Percentiles rank a stretch among this genome's conserved stretches.
Conservation (phyloP, 192 early-diverging fungal genomes). For the Neocallimastix lanati region DNA sequence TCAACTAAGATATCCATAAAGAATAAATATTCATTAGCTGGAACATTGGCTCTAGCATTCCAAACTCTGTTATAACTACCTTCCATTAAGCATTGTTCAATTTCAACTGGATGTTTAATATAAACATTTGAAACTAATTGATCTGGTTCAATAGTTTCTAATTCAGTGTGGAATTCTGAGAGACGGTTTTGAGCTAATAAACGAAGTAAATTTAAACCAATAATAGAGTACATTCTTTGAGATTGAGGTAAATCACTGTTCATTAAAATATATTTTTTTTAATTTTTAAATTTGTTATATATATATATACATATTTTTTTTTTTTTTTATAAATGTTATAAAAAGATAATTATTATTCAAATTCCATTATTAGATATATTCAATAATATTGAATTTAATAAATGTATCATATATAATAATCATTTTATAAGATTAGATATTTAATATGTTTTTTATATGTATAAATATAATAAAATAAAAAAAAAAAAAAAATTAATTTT, state of each 20-base stretch:
- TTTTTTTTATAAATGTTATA: no score
- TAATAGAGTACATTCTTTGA: slow-evolving; percentile 64
- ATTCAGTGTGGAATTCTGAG: slow-evolving; percentile 95
- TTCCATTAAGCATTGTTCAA: slow-evolving; percentile 96
- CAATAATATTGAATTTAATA: no score
- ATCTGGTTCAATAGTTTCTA: slow-evolving; percentile 73
- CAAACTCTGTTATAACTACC: slow-evolving; percentile 94
- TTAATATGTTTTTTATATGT: no score
- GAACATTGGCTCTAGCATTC: slow-evolving; percentile 74
- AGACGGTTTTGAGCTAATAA: slow-evolving; percentile 84
- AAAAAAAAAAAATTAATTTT: no score
- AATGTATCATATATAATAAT: no score
- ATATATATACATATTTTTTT: background rate
- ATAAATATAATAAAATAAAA: no score
- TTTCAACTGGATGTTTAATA: slow-evolving; percentile 78
- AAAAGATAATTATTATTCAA: no score
- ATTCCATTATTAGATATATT: no score
- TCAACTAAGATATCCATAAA: slow-evolving; percentile 87
- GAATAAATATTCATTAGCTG: slow-evolving; percentile 76
- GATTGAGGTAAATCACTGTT: slow-evolving; percentile 46
- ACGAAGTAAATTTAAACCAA: slow-evolving; percentile 83
- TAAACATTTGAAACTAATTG: slow-evolving; percentile 61
- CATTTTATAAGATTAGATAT: no score
- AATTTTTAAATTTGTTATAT: background rate
- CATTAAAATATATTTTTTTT: background rate